phyloP scores from a whole-genome alignment of 495 filamentous ascomycete species.

The Trichocladium uniseriatum region DNA sequence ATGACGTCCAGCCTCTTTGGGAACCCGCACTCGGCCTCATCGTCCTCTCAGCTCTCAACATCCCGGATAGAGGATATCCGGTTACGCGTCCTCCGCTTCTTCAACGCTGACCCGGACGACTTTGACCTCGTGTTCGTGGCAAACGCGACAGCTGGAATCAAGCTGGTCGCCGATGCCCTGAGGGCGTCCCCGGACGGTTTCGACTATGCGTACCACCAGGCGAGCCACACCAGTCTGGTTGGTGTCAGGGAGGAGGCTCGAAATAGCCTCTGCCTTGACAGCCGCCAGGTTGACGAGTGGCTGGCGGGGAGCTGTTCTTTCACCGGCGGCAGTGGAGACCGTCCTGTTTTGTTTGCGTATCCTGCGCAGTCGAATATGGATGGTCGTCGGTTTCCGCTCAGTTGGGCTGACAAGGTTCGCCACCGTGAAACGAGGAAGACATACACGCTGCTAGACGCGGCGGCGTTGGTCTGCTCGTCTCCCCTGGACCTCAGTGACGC shows the following conservation, averaged over 20 bases:
- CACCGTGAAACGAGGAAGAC: constrained; percentile 18
- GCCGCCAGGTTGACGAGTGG: constrained; percentile 64
- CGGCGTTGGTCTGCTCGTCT: constrained; percentile 68
- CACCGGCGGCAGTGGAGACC: neutral
- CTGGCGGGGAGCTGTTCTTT: constrained; percentile 29
- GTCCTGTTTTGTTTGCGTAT: constrained; percentile 60
- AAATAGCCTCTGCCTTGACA: constrained; percentile 56
- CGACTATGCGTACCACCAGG: constrained; percentile 73
- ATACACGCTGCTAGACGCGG: constrained; percentile 86
- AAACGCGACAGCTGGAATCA: constrained; percentile 87
- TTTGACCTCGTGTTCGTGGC: constrained; percentile 90
- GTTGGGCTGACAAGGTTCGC: constrained; percentile 56
- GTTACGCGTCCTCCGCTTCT: constrained; percentile 62
- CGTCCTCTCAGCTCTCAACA: constrained; percentile 68
- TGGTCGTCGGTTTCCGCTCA: constrained; percentile 63
- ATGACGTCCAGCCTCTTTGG: constrained; percentile 75
- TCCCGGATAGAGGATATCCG: constrained; percentile 67
- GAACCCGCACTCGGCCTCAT: constrained; percentile 83
- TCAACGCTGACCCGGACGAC: constrained; percentile 71
- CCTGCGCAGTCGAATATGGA: constrained; percentile 93
- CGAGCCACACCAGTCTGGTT: constrained; percentile 81
- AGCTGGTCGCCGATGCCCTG: constrained; percentile 71
- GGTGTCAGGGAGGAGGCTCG: constrained; percentile 67
- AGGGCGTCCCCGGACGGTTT: constrained; percentile 57
- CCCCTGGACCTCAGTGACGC: constrained; percentile 60